Percentiles rank a stretch among this genome's conserved stretches.
phyloP scores from a whole-genome alignment of 208 protist genomes.

The Wallacemonas collosoma region DNA sequence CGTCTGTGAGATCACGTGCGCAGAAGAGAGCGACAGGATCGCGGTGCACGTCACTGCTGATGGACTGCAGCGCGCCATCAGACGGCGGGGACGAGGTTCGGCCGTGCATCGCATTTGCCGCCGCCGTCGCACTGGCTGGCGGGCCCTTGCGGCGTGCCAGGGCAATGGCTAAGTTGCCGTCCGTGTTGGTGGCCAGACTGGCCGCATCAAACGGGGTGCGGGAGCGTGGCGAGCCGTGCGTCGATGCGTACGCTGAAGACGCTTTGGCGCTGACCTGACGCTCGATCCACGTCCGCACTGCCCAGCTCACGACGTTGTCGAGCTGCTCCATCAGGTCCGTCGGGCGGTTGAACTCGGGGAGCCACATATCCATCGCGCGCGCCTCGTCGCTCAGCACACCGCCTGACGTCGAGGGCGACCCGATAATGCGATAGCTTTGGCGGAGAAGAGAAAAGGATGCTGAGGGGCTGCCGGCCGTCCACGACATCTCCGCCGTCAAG shows the following conservation, averaged over 20 bases:
- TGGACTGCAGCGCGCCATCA: not conserved
- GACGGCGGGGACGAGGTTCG: not conserved
- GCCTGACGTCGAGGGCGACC: too few relatives aligned
- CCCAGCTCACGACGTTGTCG: slow-evolving; percentile 23
- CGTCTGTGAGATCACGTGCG: slow-evolving; percentile 25
- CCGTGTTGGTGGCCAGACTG: not conserved
- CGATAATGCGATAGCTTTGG: not conserved
- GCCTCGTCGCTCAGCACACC: not conserved
- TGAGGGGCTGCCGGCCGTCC: slow-evolving; percentile 1
- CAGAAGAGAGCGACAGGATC: slow-evolving; percentile 24
- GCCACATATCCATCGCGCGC: not conserved
- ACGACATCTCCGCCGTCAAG: slow-evolving; percentile 16
- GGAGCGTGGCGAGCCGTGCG: not conserved
- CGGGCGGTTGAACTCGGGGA: slow-evolving; percentile 25
- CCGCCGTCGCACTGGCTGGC: not conserved
- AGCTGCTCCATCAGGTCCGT: slow-evolving; percentile 23
- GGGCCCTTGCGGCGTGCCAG: slow-evolving; percentile 4
- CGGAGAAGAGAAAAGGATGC: slow-evolving; percentile 11
- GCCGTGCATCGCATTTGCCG: not conserved
- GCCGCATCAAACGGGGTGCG: not conserved
- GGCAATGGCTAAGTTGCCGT: not conserved
- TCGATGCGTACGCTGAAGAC: not conserved
- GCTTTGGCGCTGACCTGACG: slow-evolving; percentile 9
- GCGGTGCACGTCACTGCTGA: not conserved
- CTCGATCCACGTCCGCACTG: slow-evolving; percentile 26